Conservation (phyloP, 768 basidiomycete species). For the Sporobolomyces pararoseus region DNA sequence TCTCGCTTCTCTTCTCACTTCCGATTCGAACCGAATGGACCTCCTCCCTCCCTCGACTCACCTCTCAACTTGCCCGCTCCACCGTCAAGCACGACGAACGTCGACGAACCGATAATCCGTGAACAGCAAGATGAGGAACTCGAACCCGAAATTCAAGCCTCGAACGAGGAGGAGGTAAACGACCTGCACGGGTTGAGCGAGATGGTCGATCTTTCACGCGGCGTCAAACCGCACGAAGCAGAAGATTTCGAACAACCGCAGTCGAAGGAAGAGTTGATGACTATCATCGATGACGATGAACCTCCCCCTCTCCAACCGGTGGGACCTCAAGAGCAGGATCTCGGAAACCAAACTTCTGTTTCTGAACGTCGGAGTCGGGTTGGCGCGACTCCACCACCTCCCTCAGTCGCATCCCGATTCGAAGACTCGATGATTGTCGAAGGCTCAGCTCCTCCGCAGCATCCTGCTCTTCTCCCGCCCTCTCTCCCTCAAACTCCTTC, state of each 20-base stretch:
- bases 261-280: not conserved
- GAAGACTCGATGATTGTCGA: not conserved
- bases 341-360: not conserved
- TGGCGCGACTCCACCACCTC: not conserved
- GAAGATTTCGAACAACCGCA: not conserved
- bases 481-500: not conserved
- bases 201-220: not conserved
- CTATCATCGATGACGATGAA: slow-evolving; percentile 25
- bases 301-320: not conserved
- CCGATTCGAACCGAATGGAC: slow-evolving; percentile 14
- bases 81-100: not conserved
- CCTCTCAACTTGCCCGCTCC: slow-evolving; percentile 4
- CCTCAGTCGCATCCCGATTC: not conserved
- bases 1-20: slow-evolving; percentile 19
- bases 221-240: not conserved
- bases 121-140: slow-evolving; percentile 5
- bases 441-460: slow-evolving; percentile 22
- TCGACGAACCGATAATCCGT: slow-evolving; percentile 13
- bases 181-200: not conserved
- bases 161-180: not conserved
- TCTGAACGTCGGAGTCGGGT: not conserved
- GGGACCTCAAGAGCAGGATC: not conserved
- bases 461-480: not conserved
- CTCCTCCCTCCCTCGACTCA: not conserved
- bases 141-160: slow-evolving; percentile 6